These are phyloP conservation scores for Parathielavia appendiculata DNA, from an alignment of 495 filamentous ascomycete species.

Conservation along the genomic window DNA sequence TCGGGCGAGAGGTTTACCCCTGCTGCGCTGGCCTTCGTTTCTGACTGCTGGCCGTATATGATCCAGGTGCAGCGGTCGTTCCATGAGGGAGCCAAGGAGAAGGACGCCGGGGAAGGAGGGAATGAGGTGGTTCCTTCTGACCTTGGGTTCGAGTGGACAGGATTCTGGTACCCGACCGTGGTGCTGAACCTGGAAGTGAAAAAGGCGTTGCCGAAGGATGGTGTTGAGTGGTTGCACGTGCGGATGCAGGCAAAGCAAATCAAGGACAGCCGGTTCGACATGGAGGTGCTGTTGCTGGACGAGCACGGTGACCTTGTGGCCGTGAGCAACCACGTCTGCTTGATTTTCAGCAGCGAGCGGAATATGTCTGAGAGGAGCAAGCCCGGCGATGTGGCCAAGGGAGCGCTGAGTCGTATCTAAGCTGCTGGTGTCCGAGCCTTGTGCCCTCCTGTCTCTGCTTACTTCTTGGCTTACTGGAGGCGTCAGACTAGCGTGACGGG, in stretches of 20 bases:
- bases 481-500: too few relatives aligned
- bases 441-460: background rate
- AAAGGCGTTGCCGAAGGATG: conserved; percentile 51
- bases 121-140: conserved; percentile 14
- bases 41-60: conserved; percentile 45
- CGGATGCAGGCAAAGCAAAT: conserved; percentile 55
- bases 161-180: conserved; percentile 75
- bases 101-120: background rate
- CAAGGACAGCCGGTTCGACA: conserved; percentile 58
- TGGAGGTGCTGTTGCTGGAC: conserved; percentile 59
- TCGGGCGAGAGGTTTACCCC: conserved; percentile 51
- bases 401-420: conserved; percentile 8
- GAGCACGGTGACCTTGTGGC: conserved; percentile 54
- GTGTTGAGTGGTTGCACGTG: conserved; percentile 61
- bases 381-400: background rate
- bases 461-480: too few relatives aligned
- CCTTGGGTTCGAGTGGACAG: background rate
- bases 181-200: conserved; percentile 65
- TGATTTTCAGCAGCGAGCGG: conserved; percentile 46
- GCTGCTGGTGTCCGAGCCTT: background rate
- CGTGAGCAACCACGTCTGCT: conserved; percentile 56
- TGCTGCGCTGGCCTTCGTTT: conserved; percentile 52
- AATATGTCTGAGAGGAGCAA: conserved; percentile 26
- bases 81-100: conserved; percentile 3
- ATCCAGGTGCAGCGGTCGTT: conserved; percentile 26